These are phyloP conservation scores for Cenchrus fungigraminus DNA, from an alignment of 176 grass and related monocot species.

Conservation along the genomic window DNA sequence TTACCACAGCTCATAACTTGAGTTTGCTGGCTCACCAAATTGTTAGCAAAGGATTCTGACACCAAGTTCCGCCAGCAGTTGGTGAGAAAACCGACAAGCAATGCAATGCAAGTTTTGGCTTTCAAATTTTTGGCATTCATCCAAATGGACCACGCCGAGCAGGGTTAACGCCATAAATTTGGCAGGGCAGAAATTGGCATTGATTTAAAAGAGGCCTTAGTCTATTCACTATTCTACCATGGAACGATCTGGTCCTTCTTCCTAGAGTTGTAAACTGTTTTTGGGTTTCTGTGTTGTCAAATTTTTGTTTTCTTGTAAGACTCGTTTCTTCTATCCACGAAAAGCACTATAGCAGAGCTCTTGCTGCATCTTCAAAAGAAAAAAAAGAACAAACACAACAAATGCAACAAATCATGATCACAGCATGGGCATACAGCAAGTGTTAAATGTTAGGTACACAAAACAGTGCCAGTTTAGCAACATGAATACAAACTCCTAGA, in stretches of 20 bases:
- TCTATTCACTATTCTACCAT: background rate
- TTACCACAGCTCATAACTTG: background rate
- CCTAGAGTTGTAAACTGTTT: background rate
- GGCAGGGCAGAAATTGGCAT: background rate
- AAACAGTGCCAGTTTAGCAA: conserved; percentile 16
- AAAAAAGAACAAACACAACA: background rate
- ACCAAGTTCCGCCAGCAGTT: background rate
- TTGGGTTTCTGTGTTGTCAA: background rate
- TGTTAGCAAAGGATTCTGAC: background rate
- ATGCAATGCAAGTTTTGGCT: background rate
- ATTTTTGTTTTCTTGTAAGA: background rate
- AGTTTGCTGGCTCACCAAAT: background rate
- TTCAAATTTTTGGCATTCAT: background rate
- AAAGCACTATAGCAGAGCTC: background rate
- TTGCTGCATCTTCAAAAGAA: background rate
- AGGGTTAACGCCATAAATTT: background rate
- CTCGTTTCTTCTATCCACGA: background rate
- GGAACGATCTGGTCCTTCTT: background rate
- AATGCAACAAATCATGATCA: background rate
- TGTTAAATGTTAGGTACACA: background rate
- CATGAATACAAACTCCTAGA: conserved; percentile 13
- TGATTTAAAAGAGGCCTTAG: background rate
- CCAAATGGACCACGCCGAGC: background rate
- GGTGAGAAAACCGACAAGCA: background rate
- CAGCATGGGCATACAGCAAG: background rate